A percentile compares a stretch with the other conserved stretches of the same genome.
phyloP scores from a whole-genome alignment of 805 yeast species.

The Sungouiozyma ichnusensis region DNA sequence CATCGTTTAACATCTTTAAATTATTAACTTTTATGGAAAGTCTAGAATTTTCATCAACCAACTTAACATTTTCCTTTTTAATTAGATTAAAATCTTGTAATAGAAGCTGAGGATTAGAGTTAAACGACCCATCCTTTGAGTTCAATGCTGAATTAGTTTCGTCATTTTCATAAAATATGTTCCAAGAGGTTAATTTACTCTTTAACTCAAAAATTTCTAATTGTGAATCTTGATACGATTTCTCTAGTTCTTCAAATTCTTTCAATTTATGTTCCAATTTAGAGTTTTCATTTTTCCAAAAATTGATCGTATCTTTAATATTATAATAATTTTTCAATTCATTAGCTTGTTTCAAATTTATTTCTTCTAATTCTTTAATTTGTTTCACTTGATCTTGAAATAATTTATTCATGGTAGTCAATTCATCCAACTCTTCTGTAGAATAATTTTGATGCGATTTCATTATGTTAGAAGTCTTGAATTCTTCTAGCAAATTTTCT shows the following conservation, averaged over 20 bases:
- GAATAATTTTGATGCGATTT: constrained; percentile 22
- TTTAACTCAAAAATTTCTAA: constrained; percentile 40
- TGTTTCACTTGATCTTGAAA: constrained; percentile 36
- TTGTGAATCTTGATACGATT: constrained; percentile 38
- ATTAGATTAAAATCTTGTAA: constrained; percentile 33
- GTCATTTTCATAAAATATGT: constrained; percentile 16
- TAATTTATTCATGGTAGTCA: constrained; percentile 25
- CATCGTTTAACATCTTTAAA: constrained; percentile 23
- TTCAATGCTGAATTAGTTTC: not conserved
- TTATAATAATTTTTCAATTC: constrained; percentile 39
- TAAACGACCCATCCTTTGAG: not conserved
- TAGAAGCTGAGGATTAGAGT: constrained; percentile 25
- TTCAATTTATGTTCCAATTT: constrained; percentile 33
- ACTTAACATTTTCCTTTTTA: constrained; percentile 31
- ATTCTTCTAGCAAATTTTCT: constrained; percentile 20
- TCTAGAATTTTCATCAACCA: constrained; percentile 27
- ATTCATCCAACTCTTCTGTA: constrained; percentile 29
- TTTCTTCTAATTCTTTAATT: constrained; percentile 39
- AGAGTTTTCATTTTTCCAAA: constrained; percentile 22
- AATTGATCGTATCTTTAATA: constrained; percentile 14
- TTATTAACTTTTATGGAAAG: constrained; percentile 17
- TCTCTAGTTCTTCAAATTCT: constrained; percentile 34
- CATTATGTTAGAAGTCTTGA: constrained; percentile 26
- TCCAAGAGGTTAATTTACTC: constrained; percentile 40
- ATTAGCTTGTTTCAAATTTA: constrained; percentile 42